Percentiles rank a stretch among this genome's conserved stretches.
Conservation (phyloP, 495 filamentous ascomycete genomes). For the Aspergillus baeticus region DNA sequence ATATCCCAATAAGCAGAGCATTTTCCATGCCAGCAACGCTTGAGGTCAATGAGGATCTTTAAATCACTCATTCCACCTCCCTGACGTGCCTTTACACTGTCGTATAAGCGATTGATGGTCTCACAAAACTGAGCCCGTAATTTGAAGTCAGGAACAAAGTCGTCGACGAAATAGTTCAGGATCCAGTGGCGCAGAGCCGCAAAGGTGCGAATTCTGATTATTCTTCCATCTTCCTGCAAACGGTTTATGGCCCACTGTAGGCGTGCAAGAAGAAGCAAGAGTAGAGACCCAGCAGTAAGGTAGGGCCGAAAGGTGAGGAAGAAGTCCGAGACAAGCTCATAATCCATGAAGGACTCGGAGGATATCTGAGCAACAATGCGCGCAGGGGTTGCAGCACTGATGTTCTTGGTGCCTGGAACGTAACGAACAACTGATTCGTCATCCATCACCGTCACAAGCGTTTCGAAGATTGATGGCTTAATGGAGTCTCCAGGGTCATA, state of each 20-base stretch:
- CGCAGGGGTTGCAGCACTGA: constrained; percentile 86
- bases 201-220: constrained; percentile 93
- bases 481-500: constrained; percentile 49
- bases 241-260: constrained; percentile 84
- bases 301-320: constrained; percentile 94
- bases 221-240: constrained; percentile 78
- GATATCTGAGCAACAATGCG: constrained; percentile 97
- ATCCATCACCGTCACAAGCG: constrained; percentile 69
- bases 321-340: constrained; percentile 96
- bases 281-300: constrained; percentile 69
- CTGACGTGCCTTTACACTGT: constrained; percentile 54
- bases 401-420: constrained; percentile 64
- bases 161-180: constrained; percentile 94
- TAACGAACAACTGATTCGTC: constrained; percentile 84
- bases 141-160: constrained; percentile 82
- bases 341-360: constrained; percentile 92
- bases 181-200: constrained; percentile 98
- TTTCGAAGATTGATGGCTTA: constrained; percentile 70
- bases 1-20: constrained; percentile 87
- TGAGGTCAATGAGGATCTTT: constrained; percentile 90
- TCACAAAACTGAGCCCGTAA: constrained; percentile 80
- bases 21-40: constrained; percentile 94
- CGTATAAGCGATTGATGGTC: constrained; percentile 73
- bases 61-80: constrained; percentile 67
- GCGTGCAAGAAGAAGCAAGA: constrained; percentile 79